Evolutionary conservation across 2,329 filamentous ascomycete genomes (phyloP), one percentile per base, ranked within the genome.

Genomic region (Seiridium cupressi): DNA sequence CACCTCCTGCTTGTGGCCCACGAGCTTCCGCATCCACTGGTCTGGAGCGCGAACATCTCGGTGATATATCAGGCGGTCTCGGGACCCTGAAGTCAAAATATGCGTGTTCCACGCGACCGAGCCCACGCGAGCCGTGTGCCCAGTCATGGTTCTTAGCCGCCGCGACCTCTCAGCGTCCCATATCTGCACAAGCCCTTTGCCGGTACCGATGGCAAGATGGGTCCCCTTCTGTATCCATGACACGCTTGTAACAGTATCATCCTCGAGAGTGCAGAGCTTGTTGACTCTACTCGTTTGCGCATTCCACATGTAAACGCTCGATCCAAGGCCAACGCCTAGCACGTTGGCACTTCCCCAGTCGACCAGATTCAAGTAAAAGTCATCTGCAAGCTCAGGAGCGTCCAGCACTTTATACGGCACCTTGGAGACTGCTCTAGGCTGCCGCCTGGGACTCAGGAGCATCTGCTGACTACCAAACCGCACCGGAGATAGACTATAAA

Each of bases 181-280:
- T 51, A 99, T 98, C 72, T 98, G 93, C 3, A 99, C 93, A 42
- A 96, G 83, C 5, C 95, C 95, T 77, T 96, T 96, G 51, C 91
- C 90, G 2, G 95, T 99, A 48, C 95, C 95, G 66, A 99, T 96
- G 3, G 95, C 92, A 59, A 99, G 85, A 75, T 99, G 95, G 0
- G 94, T 97, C 44, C 95, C 95, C 78, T 95, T 89, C 76, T 99
- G 95, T 68, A 99, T 99, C 95, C 95, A 99, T 60, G 90, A 96
- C 9, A 99, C 95, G 68, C 93, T 97, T 3, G 95, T 99, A 1
- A 99, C 94, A 0, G 89, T 93, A 72, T 99, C 95, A 68, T 97
- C 93, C 65, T 91, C 89, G 10, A 98, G 80, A 51, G 96, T 94
- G 75, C 95, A 98, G 8, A 99, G 84, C 75, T 96, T 97, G 62